Evolutionary conservation across 106 monocot species (phyloP), one percentile per base, ranked within the genome.

Genomic region (Dioscorea dumetorum): DNA sequence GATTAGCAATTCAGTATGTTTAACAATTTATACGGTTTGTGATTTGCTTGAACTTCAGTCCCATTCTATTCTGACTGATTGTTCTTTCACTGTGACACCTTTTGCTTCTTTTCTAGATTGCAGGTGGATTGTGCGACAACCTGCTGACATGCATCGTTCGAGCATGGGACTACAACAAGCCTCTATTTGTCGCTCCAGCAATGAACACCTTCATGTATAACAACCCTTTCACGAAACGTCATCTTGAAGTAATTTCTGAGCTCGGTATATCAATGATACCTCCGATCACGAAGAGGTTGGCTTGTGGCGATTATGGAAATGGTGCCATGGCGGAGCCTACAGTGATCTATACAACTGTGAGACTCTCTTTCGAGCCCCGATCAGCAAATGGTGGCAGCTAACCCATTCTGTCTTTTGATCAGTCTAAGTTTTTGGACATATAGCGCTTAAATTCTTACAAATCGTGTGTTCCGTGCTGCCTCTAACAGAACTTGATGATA

Each of bases 171-270:
- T 93, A 79, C 78, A 77, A 32, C 67, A 99, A 93, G 71, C 92
- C 92, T 53, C 15, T 99, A 2, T 92, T 73, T 72, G 82, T 92
- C 51, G 97, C 97, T n/a, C 97, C 97, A 16, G 86, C 92, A 12
- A 92, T 99, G 97, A 99, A 99, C 74, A 90, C 97, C 20, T 85
- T 92, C 58, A 99, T 99, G 97, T 99, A 92, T 92, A 90, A 82
- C 66, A 99, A 92, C 62, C 87, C 92, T 54, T 90, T 99, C 49
- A 92, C 92, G 8, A 74, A 81, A 50, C 80, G 71, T 6, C 97
- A 99, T 54, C 68, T 99, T 23, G 76, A 77, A 12, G 31, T 74
- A 19, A 78, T 93, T 31, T 48, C 35, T 15, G 63, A 81, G 60
- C 80, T 99, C 11, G 92, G 90, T 19, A 79, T 99, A 22, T 61